Evolutionary conservation across 1,284 basidiomycete genomes (phyloP).

Genomic region (Lentinula novae-zelandiae): DNA sequence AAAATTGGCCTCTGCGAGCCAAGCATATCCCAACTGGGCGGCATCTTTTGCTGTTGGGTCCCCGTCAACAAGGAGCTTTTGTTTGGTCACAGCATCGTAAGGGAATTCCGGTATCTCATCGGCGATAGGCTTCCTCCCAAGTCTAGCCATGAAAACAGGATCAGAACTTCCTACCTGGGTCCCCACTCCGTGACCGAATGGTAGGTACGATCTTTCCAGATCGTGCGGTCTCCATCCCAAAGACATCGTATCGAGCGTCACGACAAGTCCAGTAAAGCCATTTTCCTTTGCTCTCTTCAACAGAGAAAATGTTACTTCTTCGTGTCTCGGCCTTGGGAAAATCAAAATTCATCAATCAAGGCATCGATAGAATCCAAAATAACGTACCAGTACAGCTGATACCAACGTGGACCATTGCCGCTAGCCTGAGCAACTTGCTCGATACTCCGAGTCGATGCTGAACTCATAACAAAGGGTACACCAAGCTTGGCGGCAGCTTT

Average conservation of each 20-base stretch:
- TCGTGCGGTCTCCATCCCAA: constrained; percentile 72
- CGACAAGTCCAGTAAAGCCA: constrained; percentile 64
- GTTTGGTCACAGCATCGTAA: constrained; percentile 45
- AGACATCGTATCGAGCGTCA: constrained; percentile 66
- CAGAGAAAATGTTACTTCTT: constrained; percentile 63
- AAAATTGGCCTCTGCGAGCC: constrained; percentile 55
- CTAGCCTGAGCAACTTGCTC: constrained; percentile 71
- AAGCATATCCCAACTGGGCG: constrained; percentile 46
- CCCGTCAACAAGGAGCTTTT: constrained; percentile 35
- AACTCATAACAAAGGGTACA: constrained; percentile 71
- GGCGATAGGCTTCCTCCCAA: constrained; percentile 36
- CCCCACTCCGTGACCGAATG: constrained; percentile 60
- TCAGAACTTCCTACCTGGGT: constrained; percentile 59
- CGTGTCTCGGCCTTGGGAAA: constrained; percentile 45
- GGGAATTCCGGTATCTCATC: constrained; percentile 48
- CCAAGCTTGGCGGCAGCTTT: constrained; percentile 60
- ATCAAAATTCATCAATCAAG: neutral
- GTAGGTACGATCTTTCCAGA: constrained; percentile 54
- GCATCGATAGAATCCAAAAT: neutral
- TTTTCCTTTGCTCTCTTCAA: constrained; percentile 60
- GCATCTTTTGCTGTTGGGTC: constrained; percentile 39
- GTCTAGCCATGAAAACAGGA: constrained; percentile 64
- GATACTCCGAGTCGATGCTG: constrained; percentile 65
- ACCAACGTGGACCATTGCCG: constrained; percentile 65
- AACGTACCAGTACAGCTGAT: constrained; percentile 72